Evolutionary conservation across 208 protist genomes (phyloP).

Genomic region (Crithidia acanthocephali): DNA sequence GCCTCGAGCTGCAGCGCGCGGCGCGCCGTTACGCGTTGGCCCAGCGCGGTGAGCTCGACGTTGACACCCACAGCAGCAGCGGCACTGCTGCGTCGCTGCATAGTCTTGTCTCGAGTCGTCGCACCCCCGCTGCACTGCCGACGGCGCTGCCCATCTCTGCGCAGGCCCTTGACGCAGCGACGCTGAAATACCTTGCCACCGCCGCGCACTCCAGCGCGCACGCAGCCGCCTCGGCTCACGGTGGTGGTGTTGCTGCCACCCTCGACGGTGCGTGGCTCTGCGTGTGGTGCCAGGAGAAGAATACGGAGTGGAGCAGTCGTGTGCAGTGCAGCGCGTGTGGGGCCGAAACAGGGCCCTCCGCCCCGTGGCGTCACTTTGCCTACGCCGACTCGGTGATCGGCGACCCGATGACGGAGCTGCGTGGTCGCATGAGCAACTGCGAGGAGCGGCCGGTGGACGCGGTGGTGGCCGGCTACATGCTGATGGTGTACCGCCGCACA

Average conservation of each 20-base stretch:
- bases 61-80: neutral
- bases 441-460: conserved; percentile 69
- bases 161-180: conserved; percentile 21
- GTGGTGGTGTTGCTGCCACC: neutral
- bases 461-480: conserved; percentile 74
- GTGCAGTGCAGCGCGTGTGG: conserved; percentile 76
- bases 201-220: conserved; percentile 2
- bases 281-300: conserved; percentile 84
- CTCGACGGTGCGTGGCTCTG: conserved; percentile 74
- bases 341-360: conserved; percentile 76
- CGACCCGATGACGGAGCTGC: conserved; percentile 74
- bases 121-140: conserved; percentile 6
- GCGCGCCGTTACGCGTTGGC: conserved; percentile 61
- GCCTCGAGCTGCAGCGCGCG: conserved; percentile 72
- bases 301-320: conserved; percentile 70
- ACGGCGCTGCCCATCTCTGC: conserved; percentile 24
- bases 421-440: conserved; percentile 66
- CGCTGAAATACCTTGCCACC: conserved; percentile 25
- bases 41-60: conserved; percentile 48
- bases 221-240: neutral
- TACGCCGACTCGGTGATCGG: conserved; percentile 44
- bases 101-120: neutral
- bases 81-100: conserved; percentile 1
- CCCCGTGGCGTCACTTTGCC: conserved; percentile 75
- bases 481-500: conserved; percentile 84